phyloP scores from a whole-genome alignment of 495 filamentous ascomycete genomes.

The Achaetomiella virescens region DNA sequence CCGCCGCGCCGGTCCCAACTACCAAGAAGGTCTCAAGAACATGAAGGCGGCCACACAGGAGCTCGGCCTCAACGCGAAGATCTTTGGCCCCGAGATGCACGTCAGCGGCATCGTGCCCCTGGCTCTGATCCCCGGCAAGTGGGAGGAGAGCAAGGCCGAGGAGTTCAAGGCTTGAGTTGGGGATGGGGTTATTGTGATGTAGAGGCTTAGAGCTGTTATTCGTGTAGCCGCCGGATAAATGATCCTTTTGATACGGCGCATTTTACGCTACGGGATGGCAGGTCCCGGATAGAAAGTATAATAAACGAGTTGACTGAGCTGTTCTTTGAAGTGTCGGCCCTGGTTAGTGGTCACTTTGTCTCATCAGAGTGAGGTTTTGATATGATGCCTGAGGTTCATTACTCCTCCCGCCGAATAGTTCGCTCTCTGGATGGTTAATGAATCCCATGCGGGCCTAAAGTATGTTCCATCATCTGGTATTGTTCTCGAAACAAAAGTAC shows the following conservation, averaged over 20 bases:
- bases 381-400: no score
- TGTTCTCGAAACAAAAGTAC: no score
- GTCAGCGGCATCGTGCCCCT: conserved; percentile 60
- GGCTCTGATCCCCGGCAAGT: conserved; percentile 52
- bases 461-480: no score
- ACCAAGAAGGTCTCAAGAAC: conserved; percentile 99
- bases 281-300: conserved; percentile 11
- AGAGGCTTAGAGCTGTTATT: not conserved
- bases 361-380: no score
- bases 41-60: conserved; percentile 95
- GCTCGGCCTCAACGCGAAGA: conserved; percentile 88
- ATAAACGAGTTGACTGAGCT: conserved; percentile 5
- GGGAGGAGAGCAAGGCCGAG: conserved; percentile 45
- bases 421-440: no score
- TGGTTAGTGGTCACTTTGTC: not conserved
- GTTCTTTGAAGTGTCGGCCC: no score
- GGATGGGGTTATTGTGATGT: not conserved
- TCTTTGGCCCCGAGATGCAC: conserved; percentile 96
- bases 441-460: no score
- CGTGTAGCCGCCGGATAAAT: not conserved
- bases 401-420: no score
- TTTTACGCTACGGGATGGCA: conserved; percentile 1
- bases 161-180: conserved; percentile 48
- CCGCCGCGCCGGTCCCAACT: conserved; percentile 97
- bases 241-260: conserved; percentile 9